Conservation (phyloP, 2,329 filamentous ascomycete species). For the Penicillium sp. region DNA sequence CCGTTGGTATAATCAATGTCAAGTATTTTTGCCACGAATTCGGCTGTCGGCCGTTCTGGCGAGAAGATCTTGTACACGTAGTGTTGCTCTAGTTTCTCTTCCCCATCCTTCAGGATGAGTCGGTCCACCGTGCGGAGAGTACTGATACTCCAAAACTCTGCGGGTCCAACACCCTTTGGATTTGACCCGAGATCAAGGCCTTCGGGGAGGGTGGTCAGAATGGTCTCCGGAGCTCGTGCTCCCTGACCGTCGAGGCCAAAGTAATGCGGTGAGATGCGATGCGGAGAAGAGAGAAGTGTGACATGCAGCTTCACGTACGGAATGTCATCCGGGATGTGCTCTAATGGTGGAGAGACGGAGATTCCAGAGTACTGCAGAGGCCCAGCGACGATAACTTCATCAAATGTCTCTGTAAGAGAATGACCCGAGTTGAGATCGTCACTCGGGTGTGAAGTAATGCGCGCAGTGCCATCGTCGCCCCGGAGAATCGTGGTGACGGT, state of each 20-base stretch:
- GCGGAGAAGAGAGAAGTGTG: conserved; percentile 79
- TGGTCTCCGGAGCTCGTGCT: conserved; percentile 62
- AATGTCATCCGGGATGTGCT: conserved; percentile 66
- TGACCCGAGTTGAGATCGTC: conserved; percentile 8
- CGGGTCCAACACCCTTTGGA: conserved; percentile 62
- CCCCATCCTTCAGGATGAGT: conserved; percentile 38
- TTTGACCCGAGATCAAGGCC: conserved; percentile 43
- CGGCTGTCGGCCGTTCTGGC: conserved; percentile 46
- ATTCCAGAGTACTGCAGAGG: conserved; percentile 81
- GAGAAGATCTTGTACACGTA: conserved; percentile 69
- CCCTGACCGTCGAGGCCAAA: conserved; percentile 62
- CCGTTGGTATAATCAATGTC: conserved; percentile 37
- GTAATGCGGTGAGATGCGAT: conserved; percentile 66
- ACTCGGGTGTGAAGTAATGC: conserved; percentile 39
- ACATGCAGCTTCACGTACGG: conserved; percentile 86
- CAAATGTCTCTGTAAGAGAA: conserved; percentile 51
- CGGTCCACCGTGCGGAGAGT: conserved; percentile 66
- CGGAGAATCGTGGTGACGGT: conserved; percentile 61
- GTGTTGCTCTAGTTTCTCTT: conserved; percentile 37
- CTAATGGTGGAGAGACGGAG: conserved; percentile 44
- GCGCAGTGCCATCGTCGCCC: conserved; percentile 42
- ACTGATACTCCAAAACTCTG: conserved; percentile 84
- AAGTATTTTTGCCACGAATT: conserved; percentile 52
- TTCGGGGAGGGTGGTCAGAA: conserved; percentile 77
- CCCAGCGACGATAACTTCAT: conserved; percentile 77